phyloP scores from a whole-genome alignment of 768 basidiomycete genomes.

The Collybia sp. region DNA sequence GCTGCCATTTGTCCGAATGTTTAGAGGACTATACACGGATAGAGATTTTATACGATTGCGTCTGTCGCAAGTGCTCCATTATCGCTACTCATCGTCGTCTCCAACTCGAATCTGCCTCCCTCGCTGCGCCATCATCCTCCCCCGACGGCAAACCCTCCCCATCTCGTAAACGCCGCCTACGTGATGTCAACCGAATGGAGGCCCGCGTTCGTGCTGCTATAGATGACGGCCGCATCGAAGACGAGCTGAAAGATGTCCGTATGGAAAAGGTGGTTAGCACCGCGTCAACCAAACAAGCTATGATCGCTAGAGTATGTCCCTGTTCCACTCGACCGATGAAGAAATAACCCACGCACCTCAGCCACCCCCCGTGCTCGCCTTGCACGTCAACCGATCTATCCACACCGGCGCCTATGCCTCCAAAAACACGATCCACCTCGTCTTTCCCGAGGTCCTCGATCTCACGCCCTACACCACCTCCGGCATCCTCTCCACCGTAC shows the following conservation, averaged over 20 bases:
- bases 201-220: slow-evolving; percentile 56
- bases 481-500: slow-evolving; percentile 66
- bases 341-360: slow-evolving; percentile 20
- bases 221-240: slow-evolving; percentile 74
- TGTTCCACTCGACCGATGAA: slow-evolving; percentile 1
- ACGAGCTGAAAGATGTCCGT: slow-evolving; percentile 75
- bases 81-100: slow-evolving; percentile 69
- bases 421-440: slow-evolving; percentile 80
- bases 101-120: slow-evolving; percentile 52
- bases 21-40: slow-evolving; percentile 85
- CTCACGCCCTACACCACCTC: slow-evolving; percentile 85
- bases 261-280: slow-evolving; percentile 73
- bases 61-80: slow-evolving; percentile 89
- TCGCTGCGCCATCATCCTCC: slow-evolving; percentile 37
- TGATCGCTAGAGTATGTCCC: slow-evolving; percentile 76
- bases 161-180: slow-evolving; percentile 73
- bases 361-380: slow-evolving; percentile 81
- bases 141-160: slow-evolving; percentile 42
- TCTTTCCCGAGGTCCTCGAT: slow-evolving; percentile 87
- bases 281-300: slow-evolving; percentile 85
- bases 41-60: slow-evolving; percentile 86
- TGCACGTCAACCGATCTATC: slow-evolving; percentile 91
- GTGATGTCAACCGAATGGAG: slow-evolving; percentile 67
- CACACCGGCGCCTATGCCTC: slow-evolving; percentile 70
- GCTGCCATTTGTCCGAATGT: slow-evolving; percentile 75